phyloP scores from a whole-genome alignment of 768 basidiomycete genomes.

The Filobasidium wieringae region DNA sequence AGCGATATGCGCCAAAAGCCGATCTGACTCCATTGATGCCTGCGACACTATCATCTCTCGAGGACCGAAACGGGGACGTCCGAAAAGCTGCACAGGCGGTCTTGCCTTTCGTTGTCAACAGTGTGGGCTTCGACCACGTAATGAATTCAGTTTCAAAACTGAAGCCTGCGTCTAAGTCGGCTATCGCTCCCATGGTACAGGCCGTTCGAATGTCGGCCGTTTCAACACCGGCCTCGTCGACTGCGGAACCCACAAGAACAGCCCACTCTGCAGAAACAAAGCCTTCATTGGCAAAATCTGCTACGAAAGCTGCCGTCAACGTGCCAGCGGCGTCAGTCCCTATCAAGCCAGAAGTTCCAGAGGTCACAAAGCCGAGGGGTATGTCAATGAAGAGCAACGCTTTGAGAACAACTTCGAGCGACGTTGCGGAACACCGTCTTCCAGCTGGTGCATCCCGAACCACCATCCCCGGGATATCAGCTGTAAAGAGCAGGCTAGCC shows the following conservation, averaged over 20 bases:
- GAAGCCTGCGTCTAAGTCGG: conserved; percentile 79
- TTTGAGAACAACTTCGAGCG: conserved; percentile 51
- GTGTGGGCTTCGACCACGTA: conserved; percentile 69
- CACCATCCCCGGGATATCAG: background rate
- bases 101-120: conserved; percentile 60
- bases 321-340: background rate
- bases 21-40: conserved; percentile 62
- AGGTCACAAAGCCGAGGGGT: conserved; percentile 27
- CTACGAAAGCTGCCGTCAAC: background rate
- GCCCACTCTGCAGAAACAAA: too few species aligned
- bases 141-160: conserved; percentile 72
- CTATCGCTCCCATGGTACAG: conserved; percentile 77
- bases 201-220: conserved; percentile 49
- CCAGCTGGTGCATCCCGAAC: background rate
- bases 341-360: background rate
- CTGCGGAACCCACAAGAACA: too few species aligned
- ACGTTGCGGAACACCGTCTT: background rate
- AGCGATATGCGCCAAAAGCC: conserved; percentile 39
- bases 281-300: too few species aligned
- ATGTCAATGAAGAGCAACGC: conserved; percentile 41
- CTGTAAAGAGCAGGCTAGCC: background rate
- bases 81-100: conserved; percentile 79
- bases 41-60: conserved; percentile 61
- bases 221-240: conserved; percentile 37
- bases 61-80: conserved; percentile 83